These are phyloP conservation scores for Pittosporum tobira DNA, from an alignment of 129 eudicot species.

Conservation along the genomic window DNA sequence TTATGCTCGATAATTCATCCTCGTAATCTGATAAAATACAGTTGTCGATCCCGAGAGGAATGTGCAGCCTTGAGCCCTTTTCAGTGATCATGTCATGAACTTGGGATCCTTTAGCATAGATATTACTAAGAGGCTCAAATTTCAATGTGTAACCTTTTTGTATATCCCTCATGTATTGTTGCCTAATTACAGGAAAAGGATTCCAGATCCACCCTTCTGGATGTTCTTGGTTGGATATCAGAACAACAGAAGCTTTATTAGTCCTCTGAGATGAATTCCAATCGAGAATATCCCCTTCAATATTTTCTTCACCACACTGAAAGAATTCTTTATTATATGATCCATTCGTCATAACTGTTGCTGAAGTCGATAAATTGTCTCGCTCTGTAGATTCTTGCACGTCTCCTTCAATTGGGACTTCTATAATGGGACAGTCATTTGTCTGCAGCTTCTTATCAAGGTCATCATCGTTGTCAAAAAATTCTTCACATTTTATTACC, in stretches of 20 bases:
- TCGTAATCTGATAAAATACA: conserved; percentile 64
- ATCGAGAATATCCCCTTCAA: conserved; percentile 11
- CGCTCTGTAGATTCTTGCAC: conserved; percentile 15
- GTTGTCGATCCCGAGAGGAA: conserved; percentile 49
- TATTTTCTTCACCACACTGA: conserved; percentile 13
- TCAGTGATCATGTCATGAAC: conserved; percentile 42
- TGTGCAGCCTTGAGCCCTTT: conserved; percentile 63
- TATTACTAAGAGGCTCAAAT: conserved; percentile 32
- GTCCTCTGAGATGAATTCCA: conserved; percentile 9
- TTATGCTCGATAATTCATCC: conserved; percentile 73
- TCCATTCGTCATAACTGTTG: not conserved
- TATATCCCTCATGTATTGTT: conserved; percentile 45
- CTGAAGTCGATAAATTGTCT: conserved; percentile 8
- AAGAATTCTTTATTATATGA: conserved; percentile 3
- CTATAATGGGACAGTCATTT: conserved; percentile 17
- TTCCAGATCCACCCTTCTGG: conserved; percentile 65
- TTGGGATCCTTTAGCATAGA: conserved; percentile 27
- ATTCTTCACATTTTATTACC: conserved; percentile 11
- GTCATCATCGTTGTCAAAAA: conserved; percentile 15
- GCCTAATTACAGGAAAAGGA: conserved; percentile 43
- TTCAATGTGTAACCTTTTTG: conserved; percentile 46
- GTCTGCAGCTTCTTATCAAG: not conserved
- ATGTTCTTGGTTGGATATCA: conserved; percentile 20
- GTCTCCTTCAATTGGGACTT: conserved; percentile 30
- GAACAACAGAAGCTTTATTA: conserved; percentile 13